Percentiles rank a stretch among this genome's conserved stretches.
Conservation (phyloP, 2,329 filamentous ascomycete species). For the Metarhizium guizhouense region DNA sequence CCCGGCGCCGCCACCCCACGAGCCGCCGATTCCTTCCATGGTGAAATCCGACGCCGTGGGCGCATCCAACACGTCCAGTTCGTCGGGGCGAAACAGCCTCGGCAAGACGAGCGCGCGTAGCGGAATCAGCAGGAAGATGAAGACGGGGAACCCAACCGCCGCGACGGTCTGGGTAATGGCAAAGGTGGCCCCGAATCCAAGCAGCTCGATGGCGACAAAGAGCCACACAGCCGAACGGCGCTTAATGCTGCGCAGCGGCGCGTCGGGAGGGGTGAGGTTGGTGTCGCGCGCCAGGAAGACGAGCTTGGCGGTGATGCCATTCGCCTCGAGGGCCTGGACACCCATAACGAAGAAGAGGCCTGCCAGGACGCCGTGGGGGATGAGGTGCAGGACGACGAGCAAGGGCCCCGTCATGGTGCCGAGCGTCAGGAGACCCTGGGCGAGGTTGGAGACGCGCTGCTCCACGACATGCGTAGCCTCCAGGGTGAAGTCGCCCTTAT, state of each 20-base stretch:
- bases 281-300: constrained; percentile 60
- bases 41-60: constrained; percentile 67
- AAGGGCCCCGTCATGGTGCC: constrained; percentile 72
- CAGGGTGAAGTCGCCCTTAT: constrained; percentile 47
- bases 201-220: constrained; percentile 60
- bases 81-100: constrained; percentile 47
- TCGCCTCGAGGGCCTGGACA: constrained; percentile 64
- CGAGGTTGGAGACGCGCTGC: constrained; percentile 70
- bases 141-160: constrained; percentile 70
- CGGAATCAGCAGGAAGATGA: constrained; percentile 63
- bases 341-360: constrained; percentile 84
- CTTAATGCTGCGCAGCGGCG: constrained; percentile 52
- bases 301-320: constrained; percentile 69
- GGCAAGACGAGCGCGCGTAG: constrained; percentile 56
- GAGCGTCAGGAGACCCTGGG: constrained; percentile 67
- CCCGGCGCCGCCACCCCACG: constrained; percentile 32
- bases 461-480: constrained; percentile 59
- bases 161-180: constrained; percentile 78
- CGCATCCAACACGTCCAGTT: constrained; percentile 57
- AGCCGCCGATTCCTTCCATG: constrained; percentile 66
- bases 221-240: constrained; percentile 59
- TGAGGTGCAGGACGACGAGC: constrained; percentile 64
- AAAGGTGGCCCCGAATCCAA: constrained; percentile 69
- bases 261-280: constrained; percentile 46
- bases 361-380: constrained; percentile 71